Evolutionary conservation across 805 yeast genomes (phyloP).

Genomic region (Suhomyces prunicola): DNA sequence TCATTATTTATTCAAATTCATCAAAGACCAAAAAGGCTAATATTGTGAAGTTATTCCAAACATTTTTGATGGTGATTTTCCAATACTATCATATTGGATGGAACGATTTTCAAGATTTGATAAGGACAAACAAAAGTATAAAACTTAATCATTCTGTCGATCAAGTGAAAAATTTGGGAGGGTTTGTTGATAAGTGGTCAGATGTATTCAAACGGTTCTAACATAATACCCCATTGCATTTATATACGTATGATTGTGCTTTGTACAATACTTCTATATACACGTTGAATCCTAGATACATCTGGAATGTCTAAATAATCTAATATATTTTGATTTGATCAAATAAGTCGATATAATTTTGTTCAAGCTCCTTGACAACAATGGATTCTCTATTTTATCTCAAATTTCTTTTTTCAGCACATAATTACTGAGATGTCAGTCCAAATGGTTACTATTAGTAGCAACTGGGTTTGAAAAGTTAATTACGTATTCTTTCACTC

Average conservation of each 20-base stretch:
- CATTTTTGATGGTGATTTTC: slow-evolving; percentile 31
- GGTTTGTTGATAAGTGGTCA: slow-evolving; percentile 40
- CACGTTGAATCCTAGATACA: not conserved
- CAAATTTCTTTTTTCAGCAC: no score
- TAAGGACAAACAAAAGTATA: slow-evolving; percentile 33
- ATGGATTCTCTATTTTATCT: not conserved
- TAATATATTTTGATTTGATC: not conserved
- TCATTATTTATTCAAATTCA: slow-evolving; percentile 34
- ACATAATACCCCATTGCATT: slow-evolving; percentile 1
- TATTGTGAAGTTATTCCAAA: slow-evolving; percentile 27
- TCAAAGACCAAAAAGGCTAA: slow-evolving; percentile 27
- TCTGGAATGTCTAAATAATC: not conserved
- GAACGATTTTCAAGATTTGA: slow-evolving; percentile 34
- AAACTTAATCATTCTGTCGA: slow-evolving; percentile 35
- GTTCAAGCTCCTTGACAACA: not conserved
- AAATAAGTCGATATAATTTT: not conserved
- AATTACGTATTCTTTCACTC: no score
- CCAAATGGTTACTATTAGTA: no score
- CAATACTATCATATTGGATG: slow-evolving; percentile 42
- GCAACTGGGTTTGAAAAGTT: not conserved
- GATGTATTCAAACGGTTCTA: slow-evolving; percentile 23
- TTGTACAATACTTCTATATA: not conserved
- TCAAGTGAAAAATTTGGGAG: slow-evolving; percentile 30
- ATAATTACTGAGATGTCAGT: not conserved
- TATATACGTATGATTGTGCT: not conserved